Percentiles rank a stretch among this genome's conserved stretches.
phyloP scores from a whole-genome alignment of 2,329 filamentous ascomycete genomes.

The Neofusicoccum kwambonambiense region DNA sequence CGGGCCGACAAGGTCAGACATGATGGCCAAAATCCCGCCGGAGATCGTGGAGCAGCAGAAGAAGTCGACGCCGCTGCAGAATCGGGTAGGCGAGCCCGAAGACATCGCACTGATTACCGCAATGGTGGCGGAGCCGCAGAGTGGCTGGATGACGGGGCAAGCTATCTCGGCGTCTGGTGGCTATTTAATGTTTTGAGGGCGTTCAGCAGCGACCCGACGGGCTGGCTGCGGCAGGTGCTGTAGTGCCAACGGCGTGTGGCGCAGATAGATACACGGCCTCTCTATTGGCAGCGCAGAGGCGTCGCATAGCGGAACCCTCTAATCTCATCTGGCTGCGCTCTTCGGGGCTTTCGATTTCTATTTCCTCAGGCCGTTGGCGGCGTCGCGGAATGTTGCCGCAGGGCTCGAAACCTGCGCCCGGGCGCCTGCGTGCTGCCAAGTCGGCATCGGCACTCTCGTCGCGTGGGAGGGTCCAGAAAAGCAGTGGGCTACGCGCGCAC shows the following conservation, averaged over 20 bases:
- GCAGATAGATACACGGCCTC: not conserved
- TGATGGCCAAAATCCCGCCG: conserved; percentile 54
- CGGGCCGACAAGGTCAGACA: conserved; percentile 58
- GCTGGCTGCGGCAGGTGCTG: not conserved
- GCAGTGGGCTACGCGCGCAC: not conserved
- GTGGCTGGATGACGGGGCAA: conserved; percentile 50
- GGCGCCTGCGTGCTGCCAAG: conserved; percentile 25
- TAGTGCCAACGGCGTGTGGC: not conserved
- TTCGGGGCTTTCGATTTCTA: not conserved
- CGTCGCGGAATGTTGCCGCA: not conserved
- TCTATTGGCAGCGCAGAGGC: not conserved
- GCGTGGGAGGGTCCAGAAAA: not conserved
- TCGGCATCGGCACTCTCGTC: conserved; percentile 15
- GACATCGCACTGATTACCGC: conserved; percentile 59
- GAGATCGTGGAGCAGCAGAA: conserved; percentile 52
- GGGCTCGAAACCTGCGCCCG: not conserved
- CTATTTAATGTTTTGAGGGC: conserved; percentile 30
- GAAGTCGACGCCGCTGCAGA: conserved; percentile 51
- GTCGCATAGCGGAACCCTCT: not conserved
- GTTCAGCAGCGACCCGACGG: not conserved
- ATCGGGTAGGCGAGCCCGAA: conserved; percentile 51
- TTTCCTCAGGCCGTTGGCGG: no score
- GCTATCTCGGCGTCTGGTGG: conserved; percentile 57
- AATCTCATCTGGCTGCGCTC: not conserved
- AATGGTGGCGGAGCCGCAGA: conserved; percentile 52